Evolutionary conservation across 139 green algal genomes (phyloP).

Genomic region (Ettlia oleoabundans): DNA sequence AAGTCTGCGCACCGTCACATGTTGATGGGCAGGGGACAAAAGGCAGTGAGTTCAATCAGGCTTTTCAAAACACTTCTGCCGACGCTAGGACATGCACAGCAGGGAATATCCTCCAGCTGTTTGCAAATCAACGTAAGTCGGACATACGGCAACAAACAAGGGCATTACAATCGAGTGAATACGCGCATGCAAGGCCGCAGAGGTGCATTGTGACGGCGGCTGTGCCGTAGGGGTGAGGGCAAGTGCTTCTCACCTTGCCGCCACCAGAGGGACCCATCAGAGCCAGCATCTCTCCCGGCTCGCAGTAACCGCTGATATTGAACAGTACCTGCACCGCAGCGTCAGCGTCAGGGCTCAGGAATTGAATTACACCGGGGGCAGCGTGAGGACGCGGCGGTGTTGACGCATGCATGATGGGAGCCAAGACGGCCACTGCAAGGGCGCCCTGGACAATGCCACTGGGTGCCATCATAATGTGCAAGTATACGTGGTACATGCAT

Average conservation of each 20-base stretch:
- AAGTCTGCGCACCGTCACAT: constrained; percentile 49
- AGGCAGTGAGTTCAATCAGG: background rate
- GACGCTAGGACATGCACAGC: too few species aligned
- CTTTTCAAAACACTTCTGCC: too few species aligned
- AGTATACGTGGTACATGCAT: too few species aligned
- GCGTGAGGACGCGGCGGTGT: background rate
- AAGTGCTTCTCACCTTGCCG: constrained; percentile 78
- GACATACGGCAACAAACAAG: too few species aligned
- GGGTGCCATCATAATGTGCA: background rate
- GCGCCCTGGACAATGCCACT: background rate
- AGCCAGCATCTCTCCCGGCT: constrained; percentile 68
- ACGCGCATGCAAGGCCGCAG: too few species aligned
- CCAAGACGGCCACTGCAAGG: background rate
- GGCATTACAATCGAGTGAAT: too few species aligned
- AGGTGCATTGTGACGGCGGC: background rate
- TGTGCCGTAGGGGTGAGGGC: too few species aligned
- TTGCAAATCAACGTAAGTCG: too few species aligned
- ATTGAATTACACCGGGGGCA: background rate
- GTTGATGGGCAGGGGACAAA: background rate
- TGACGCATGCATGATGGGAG: background rate
- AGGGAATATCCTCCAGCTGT: too few species aligned
- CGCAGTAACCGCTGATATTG: constrained; percentile 49
- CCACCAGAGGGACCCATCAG: constrained; percentile 73
- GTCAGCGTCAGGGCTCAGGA: too few species aligned
- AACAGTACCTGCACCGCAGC: constrained; percentile 65